Evolutionary conservation across 345 rosid genomes (phyloP), one percentile per base, ranked within the genome.

Genomic region (Corchorus olitorius): DNA sequence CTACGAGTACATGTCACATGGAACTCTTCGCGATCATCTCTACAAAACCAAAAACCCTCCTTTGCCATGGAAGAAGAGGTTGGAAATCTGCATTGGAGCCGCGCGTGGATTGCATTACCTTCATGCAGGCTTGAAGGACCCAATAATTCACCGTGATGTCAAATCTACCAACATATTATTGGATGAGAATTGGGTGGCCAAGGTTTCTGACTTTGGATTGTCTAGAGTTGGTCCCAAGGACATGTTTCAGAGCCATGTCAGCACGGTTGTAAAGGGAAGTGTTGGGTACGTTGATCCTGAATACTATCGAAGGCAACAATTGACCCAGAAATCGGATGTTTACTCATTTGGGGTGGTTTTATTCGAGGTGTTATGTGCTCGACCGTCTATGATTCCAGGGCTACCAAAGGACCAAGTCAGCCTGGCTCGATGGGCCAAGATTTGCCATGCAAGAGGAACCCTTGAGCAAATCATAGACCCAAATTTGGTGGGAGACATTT

Each of bases 201-300:
- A 79, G 37, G 76, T 83, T 41, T 79, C 81, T 0, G 83, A 83
- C 69, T 83, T 83, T 22, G 83, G 83, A 7, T 52, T 77, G 15
- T 80, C 83, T 10, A 83, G 67, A 53, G 8, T 74, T 15, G 81
- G 84, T 5, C 79, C 82, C 8, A 63, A 63, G 2, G 59, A 20
- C 62, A 27, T 62, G 27, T 17, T 64, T 6, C 37, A 63, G 20
- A 56, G 34, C 61, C 61, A 56, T 20, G 61, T 56, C 33, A 56
- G 61, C 61, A 84, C 87, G 4, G 53, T 64, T 8, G 87, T 84
- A 1, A 81, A 78, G 41, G 82, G 84, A 0, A 84, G 76, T 17
- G 49, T 78, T 1, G 86, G 86, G 0, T 83, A 83, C 43, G 50
- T 83, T 1, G 84, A 84, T 65, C 86, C 84, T 0, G 86, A 84